Base-by-base conservation (phyloP, 768 basidiomycete species). In the Trametes cingulata region DNA sequence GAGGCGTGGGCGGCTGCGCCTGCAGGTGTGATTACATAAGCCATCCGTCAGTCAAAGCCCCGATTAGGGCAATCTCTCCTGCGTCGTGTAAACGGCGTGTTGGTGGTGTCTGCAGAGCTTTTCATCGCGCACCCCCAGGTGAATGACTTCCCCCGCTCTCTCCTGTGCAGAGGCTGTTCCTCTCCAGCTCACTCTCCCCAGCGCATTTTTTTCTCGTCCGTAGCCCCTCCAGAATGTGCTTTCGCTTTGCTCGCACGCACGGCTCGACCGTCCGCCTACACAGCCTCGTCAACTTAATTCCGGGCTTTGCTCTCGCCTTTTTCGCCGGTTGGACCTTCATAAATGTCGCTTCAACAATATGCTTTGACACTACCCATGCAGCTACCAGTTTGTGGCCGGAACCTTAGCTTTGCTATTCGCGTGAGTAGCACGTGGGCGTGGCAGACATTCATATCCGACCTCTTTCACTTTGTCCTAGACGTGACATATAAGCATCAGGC, bases 71-170 rank as follows among this genome's bases (percentile, higher is more conserved):
- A 57, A 40, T 27, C 51, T 55, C 24, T 14, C 35, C 52, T 42
- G 56, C 63, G 29, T 68, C 69, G 67, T 70, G 69, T 66, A 62
- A 40, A 61, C 62, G 58, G 67, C 69, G 69, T 70, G 69, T 68
- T 68, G 39, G 65, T 68, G 67, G 66, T 61, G 63, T 52, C 36
- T 56, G 65, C 69, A 62, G 66, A 67, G 69, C 67, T 60, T 68
- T 68, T 68, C 58, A 65, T 63, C 56, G 53, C 41, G 42, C 39
- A 43, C 64, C 60, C 62, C 60, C 54, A 62, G 65, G 64, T 51
- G 58, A 63, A 61, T 61, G 60, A 64, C 61, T 58, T 48, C 67
- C 67, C 60, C 60, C 56, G 54, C 50, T 57, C 56, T 59, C 40
- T 60, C 52, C 62, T 61, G 68, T 70, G 65, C 66, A 51, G 72